Conservation (phyloP, 2,329 filamentous ascomycete genomes). For the Aspergillus vadensis region DNA sequence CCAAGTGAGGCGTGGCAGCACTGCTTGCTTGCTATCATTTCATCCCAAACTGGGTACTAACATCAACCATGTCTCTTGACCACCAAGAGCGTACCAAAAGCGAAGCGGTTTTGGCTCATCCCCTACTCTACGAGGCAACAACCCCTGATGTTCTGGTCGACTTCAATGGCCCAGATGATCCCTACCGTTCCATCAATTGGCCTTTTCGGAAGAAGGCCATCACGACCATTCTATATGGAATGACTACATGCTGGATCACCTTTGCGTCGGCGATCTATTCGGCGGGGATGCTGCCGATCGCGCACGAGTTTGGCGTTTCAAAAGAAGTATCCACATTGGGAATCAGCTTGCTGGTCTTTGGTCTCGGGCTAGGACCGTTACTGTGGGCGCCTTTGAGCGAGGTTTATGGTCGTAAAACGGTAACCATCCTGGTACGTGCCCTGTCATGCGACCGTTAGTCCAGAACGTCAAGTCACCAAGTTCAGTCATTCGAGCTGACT, state of each 20-base stretch:
- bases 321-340: background rate
- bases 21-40: background rate
- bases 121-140: background rate
- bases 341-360: background rate
- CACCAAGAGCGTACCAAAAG: background rate
- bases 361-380: background rate
- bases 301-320: background rate
- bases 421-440: background rate
- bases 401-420: background rate
- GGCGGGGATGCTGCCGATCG: background rate
- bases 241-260: conserved; percentile 1
- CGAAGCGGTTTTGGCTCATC: background rate
- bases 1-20: background rate
- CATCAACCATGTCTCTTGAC: background rate
- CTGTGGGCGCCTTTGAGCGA: background rate
- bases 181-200: background rate
- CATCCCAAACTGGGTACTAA: background rate
- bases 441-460: background rate
- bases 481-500: background rate
- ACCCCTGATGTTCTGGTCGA: background rate
- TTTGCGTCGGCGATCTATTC: background rate
- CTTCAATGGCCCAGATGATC: background rate
- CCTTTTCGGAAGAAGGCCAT: background rate
- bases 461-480: background rate
- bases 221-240: background rate